Conservation (phyloP, 1,139 yeast genomes). For the Saccharomycopsis phalli region DNA sequence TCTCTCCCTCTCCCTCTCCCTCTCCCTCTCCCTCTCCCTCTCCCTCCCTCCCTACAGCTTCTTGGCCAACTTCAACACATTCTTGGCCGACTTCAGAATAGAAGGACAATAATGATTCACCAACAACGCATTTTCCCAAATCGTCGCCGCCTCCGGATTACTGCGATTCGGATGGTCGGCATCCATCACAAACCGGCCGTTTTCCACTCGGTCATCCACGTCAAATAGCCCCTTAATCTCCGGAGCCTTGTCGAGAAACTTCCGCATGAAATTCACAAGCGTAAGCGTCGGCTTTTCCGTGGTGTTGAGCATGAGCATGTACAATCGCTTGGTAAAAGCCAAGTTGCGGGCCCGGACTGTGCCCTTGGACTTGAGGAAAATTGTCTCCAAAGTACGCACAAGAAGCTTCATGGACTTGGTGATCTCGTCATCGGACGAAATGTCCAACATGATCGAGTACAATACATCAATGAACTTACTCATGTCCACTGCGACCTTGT, state of each 20-base stretch:
- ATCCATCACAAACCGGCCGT: slow-evolving; percentile 64
- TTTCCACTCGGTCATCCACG: slow-evolving; percentile 79
- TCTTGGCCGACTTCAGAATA: slow-evolving; percentile 49
- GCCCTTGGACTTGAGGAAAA: slow-evolving; percentile 70
- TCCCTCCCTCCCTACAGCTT: background rate
- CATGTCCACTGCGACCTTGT: slow-evolving; percentile 56
- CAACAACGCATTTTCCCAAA: slow-evolving; percentile 79
- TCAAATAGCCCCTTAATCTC: slow-evolving; percentile 68
- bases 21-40: background rate
- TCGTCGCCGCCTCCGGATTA: slow-evolving; percentile 78
- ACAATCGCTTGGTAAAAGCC: slow-evolving; percentile 76
- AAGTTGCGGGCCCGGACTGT: slow-evolving; percentile 67
- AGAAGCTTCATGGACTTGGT: slow-evolving; percentile 83
- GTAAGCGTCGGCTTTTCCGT: slow-evolving; percentile 89
- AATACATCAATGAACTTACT: slow-evolving; percentile 67
- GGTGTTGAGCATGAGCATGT: slow-evolving; percentile 56
- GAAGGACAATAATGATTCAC: slow-evolving; percentile 76
- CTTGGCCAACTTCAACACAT: slow-evolving; percentile 25
- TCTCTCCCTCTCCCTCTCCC: background rate
- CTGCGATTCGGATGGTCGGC: slow-evolving; percentile 63
- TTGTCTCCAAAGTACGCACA: slow-evolving; percentile 65
- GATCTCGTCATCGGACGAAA: slow-evolving; percentile 72
- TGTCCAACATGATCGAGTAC: slow-evolving; percentile 54
- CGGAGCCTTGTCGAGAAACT: slow-evolving; percentile 60
- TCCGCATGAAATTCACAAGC: slow-evolving; percentile 64